A percentile compares a stretch with the other conserved stretches of the same genome.
Conservation (phyloP, 1,284 basidiomycete species). For the Xerocomus amazonicus region DNA sequence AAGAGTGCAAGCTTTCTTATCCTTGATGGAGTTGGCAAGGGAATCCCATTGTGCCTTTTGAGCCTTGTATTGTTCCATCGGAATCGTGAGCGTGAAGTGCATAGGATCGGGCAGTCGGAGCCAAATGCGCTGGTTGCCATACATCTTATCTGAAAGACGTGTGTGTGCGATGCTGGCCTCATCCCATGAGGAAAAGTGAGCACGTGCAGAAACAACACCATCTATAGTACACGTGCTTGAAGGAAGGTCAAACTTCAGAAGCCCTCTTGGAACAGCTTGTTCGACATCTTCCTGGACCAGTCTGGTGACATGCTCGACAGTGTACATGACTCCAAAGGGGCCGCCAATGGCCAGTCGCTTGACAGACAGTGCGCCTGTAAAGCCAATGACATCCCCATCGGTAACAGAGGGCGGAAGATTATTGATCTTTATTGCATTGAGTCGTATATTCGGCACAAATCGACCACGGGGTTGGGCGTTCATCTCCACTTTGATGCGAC, state of each 20-base stretch:
- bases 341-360: conserved; percentile 19
- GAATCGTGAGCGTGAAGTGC: conserved; percentile 45
- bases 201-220: conserved; percentile 35
- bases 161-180: conserved; percentile 39
- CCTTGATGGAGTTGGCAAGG: conserved; percentile 35
- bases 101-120: conserved; percentile 43
- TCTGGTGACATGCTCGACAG: conserved; percentile 10
- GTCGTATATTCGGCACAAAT: conserved; percentile 19
- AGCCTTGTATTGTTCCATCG: conserved; percentile 45
- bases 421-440: conserved; percentile 33
- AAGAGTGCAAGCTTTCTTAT: conserved; percentile 30
- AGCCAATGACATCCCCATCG: conserved; percentile 19
- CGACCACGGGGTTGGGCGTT: conserved; percentile 34
- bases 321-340: neutral
- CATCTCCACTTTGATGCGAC: conserved; percentile 41
- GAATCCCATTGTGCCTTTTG: conserved; percentile 48
- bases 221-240: conserved; percentile 13
- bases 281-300: conserved; percentile 21
- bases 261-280: conserved; percentile 13
- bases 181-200: conserved; percentile 46
- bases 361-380: conserved; percentile 22
- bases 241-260: conserved; percentile 22
- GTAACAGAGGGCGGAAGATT: conserved; percentile 24
- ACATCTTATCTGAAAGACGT: conserved; percentile 26
- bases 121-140: conserved; percentile 33